Percentiles rank a stretch among this genome's conserved stretches.
phyloP scores from a whole-genome alignment of 441 rosid genomes.

The Pelargonium myrrhifolium region DNA sequence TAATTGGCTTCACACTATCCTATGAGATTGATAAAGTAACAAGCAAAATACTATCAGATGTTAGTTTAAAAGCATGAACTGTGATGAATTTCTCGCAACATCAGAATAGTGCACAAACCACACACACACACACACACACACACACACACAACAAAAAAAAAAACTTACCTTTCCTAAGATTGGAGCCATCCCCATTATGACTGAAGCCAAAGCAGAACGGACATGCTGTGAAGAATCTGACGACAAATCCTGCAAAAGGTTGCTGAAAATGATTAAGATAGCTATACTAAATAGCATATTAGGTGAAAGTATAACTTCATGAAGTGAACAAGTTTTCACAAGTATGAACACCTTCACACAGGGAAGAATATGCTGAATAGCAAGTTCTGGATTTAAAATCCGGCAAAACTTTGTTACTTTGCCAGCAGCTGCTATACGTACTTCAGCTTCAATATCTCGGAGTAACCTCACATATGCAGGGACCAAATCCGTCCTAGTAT shows the following conservation, averaged over 20 bases:
- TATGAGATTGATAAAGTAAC: neutral
- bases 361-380: conserved; percentile 77
- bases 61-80: neutral
- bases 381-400: conserved; percentile 78
- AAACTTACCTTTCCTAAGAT: conserved; percentile 75
- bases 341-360: conserved; percentile 56
- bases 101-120: neutral
- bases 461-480: conserved; percentile 91
- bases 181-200: conserved; percentile 99
- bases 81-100: neutral
- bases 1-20: neutral
- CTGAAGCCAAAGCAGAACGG: conserved; percentile 96
- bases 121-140: neutral
- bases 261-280: neutral
- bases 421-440: conserved; percentile 96
- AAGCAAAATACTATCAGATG: neutral
- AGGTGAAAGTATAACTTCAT: neutral
- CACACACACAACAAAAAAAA: too few relatives aligned
- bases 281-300: neutral
- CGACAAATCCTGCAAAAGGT: conserved; percentile 61
- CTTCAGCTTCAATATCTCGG: conserved; percentile 97
- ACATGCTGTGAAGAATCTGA: conserved; percentile 97
- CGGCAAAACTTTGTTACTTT: conserved; percentile 83
- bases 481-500: conserved; percentile 62
- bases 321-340: neutral